Percentiles rank a stretch among this genome's conserved stretches.
Conservation (phyloP, 2,329 filamentous ascomycete genomes). For the Talaromyces sp. region DNA sequence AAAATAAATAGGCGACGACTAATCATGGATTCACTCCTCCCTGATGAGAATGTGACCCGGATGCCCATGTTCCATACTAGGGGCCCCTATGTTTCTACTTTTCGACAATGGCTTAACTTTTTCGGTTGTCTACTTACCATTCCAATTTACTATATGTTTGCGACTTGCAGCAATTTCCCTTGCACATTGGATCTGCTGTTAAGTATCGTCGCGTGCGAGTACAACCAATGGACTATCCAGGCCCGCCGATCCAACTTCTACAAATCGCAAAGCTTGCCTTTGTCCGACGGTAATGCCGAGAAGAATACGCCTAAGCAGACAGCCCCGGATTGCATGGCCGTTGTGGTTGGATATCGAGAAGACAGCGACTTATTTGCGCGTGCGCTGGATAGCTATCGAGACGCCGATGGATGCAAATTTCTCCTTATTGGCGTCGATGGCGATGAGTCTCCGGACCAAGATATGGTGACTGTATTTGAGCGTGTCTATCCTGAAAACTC, state of each 20-base stretch:
- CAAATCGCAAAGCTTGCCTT: constrained; percentile 1
- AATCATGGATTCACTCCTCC: too few relatives aligned
- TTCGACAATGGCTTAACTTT: constrained; percentile 22
- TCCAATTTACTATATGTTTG: constrained; percentile 19
- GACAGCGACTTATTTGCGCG: constrained; percentile 23
- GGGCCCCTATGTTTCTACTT: constrained; percentile 18
- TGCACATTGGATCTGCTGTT: constrained; percentile 23
- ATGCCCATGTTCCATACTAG: constrained; percentile 13
- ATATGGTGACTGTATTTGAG: constrained; percentile 26
- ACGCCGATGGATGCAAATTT: constrained; percentile 19
- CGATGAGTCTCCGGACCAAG: constrained; percentile 22
- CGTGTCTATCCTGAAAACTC: constrained; percentile 21
- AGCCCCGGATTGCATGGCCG: constrained; percentile 19
- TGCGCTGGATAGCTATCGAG: constrained; percentile 26
- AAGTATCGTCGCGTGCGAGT: constrained; percentile 24
- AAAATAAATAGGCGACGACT: too few relatives aligned
- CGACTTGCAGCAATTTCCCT: constrained; percentile 20
- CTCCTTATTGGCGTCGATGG: constrained; percentile 28
- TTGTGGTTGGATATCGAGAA: constrained; percentile 29
- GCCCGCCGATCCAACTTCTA: constrained; percentile 18
- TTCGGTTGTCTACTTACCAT: constrained; percentile 22
- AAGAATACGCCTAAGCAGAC: constrained; percentile 17
- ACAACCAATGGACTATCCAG: constrained; percentile 23
- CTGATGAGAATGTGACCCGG: constrained; percentile 1
- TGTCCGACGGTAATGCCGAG: constrained; percentile 5